These are phyloP conservation scores for Stagonosporopsis vannaccii DNA, from an alignment of 2,329 filamentous ascomycete genomes.

Conservation along the genomic window DNA sequence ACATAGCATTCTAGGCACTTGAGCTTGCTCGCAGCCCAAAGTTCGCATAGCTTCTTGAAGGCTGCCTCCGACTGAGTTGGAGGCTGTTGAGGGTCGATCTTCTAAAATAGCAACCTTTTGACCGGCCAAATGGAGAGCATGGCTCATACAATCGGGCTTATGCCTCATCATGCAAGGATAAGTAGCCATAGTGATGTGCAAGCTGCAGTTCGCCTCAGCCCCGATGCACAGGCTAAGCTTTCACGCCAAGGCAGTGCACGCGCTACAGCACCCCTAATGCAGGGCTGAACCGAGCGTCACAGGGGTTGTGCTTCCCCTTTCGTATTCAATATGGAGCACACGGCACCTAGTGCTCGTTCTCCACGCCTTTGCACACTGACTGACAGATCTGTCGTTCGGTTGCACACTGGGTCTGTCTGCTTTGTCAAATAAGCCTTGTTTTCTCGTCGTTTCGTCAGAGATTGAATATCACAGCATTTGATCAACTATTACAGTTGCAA, in stretches of 20 bases:
- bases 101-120: neutral
- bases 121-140: neutral
- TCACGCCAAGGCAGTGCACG: constrained; percentile 12
- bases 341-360: constrained; percentile 5
- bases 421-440: neutral
- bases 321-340: constrained; percentile 7
- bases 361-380: neutral
- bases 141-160: neutral
- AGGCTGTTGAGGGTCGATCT: neutral
- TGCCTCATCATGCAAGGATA: neutral
- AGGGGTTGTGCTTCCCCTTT: constrained; percentile 13
- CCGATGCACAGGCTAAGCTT: constrained; percentile 9
- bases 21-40: neutral
- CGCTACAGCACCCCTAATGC: constrained; percentile 6
- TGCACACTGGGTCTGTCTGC: neutral
- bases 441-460: neutral
- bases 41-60: neutral
- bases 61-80: neutral
- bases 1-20: neutral
- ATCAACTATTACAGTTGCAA: neutral
- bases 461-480: too few species aligned
- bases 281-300: constrained; percentile 7
- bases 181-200: constrained; percentile 2
- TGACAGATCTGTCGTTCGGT: constrained; percentile 2
- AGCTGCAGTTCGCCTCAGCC: constrained; percentile 4